These are phyloP conservation scores for Phanerodontia chrysosporium DNA, from an alignment of 768 basidiomycete species.

Conservation along the genomic window DNA sequence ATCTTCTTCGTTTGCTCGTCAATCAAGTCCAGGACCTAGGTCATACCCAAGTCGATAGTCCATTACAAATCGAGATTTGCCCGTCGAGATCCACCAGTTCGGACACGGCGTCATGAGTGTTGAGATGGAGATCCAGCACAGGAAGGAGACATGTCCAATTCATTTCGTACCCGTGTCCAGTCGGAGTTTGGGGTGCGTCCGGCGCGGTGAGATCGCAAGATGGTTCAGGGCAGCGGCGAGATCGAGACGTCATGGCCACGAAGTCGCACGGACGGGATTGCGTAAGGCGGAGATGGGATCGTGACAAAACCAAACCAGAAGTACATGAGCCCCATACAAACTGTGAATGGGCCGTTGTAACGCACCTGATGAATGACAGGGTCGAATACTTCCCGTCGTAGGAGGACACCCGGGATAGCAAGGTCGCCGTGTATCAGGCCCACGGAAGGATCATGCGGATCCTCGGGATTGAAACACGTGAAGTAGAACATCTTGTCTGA, in stretches of 20 bases:
- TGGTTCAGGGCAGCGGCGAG: neutral
- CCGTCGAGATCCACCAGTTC: neutral
- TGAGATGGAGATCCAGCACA: neutral
- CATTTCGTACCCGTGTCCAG: neutral
- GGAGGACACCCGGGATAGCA: slow-evolving; percentile 72
- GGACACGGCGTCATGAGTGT: neutral
- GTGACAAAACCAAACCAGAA: slow-evolving; percentile 3
- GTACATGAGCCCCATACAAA: neutral
- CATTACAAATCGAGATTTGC: neutral
- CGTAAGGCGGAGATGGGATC: neutral
- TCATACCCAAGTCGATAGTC: neutral
- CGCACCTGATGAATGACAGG: slow-evolving; percentile 77
- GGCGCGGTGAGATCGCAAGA: neutral
- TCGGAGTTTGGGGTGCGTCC: neutral
- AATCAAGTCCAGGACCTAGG: slow-evolving; percentile 71
- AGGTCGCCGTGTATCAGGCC: slow-evolving; percentile 83
- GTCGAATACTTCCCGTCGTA: slow-evolving; percentile 84
- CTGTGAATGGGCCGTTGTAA: neutral
- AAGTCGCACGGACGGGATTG: neutral
- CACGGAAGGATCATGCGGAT: slow-evolving; percentile 74
- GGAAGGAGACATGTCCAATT: neutral
- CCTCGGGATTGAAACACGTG: slow-evolving; percentile 85
- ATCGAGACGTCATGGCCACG: neutral
- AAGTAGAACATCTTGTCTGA: slow-evolving; percentile 85
- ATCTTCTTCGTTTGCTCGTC: slow-evolving; percentile 69